Evolutionary conservation across 371 early-diverging fungal species (phyloP), one percentile per base, ranked within the genome.

Genomic region (Mucor racemosus): DNA sequence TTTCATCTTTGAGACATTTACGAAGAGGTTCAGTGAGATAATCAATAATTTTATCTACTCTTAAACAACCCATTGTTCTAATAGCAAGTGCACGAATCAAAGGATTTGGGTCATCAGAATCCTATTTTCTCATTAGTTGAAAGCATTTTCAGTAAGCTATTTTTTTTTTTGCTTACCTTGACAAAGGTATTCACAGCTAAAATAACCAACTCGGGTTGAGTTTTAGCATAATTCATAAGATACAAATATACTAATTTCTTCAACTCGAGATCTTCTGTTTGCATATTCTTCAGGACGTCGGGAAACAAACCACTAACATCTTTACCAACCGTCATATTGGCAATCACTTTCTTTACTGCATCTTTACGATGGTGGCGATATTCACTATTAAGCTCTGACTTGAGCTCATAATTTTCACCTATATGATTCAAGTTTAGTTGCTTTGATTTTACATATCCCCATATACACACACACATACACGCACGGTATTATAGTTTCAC

Each of bases 261-360:
- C 68, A 95, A 58, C 74, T 98, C 98, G 63, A 99, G 76, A 78
- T 97, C 98, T 65, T 97, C 98, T 2, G 98, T 99, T 77, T 98
- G 97, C 98, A 99, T 99, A 85, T 96, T 96, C 86, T 97, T 97
- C 35, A 99, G 87, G 9, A 99, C 98, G 71, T 99, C 98, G 39
- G 98, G 98, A 75, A 92, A 94, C 44, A 94, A 75, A 5, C 89
- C 85, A 66, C 91, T 90, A 66, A 94, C 92, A 71, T 94, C 94
- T 75, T 94, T 94, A 69, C 94, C 94, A 15, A 94, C 91, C 0
- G 94, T 94, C 94, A 94, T 94, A 68, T 88, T 88, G 69, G 95
- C 96, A 78, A 98, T 97, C 63, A 99, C 97, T 73, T 95, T 92
- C 69, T 97, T 97, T 41, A 99, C 97, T 0, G 97, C 96, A 79